Evolutionary conservation across 768 basidiomycete species (phyloP).

Genomic region (Paxillus rubicundulus): DNA sequence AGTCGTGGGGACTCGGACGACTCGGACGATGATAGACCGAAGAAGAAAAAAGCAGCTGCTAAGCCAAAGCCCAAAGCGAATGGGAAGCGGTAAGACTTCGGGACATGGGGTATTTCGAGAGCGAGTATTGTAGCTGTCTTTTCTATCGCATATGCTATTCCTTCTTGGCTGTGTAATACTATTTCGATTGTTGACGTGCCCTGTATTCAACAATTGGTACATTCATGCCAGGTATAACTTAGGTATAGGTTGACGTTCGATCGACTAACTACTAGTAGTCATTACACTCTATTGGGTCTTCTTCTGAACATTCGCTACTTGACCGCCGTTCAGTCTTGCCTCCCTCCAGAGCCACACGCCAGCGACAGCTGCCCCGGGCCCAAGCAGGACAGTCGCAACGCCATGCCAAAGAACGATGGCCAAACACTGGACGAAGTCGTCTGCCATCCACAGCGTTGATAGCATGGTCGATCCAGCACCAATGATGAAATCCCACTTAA

Average conservation of each 20-base stretch:
- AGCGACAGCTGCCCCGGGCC: conserved; percentile 51
- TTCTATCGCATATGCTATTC: not conserved
- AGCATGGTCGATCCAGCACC: conserved; percentile 40
- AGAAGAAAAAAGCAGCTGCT: conserved; percentile 39
- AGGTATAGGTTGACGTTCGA: no score
- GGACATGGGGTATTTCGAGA: conserved; percentile 3
- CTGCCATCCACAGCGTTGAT: conserved; percentile 49
- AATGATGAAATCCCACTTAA: conserved; percentile 52
- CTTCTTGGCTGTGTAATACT: conserved; percentile 5
- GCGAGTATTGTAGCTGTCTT: conserved; percentile 7
- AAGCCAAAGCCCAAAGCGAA: conserved; percentile 43
- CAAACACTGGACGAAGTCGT: conserved; percentile 30
- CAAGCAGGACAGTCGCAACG: conserved; percentile 40
- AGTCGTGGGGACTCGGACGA: conserved; percentile 49
- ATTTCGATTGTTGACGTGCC: conserved; percentile 1
- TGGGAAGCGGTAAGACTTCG: conserved; percentile 33
- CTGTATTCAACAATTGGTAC: not conserved
- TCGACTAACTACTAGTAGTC: not conserved
- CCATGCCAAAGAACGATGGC: conserved; percentile 42
- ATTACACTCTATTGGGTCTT: not conserved
- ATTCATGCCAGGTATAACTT: no score
- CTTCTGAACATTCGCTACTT: not conserved
- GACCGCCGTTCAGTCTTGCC: conserved; percentile 23
- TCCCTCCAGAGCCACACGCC: conserved; percentile 53
- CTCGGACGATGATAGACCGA: conserved; percentile 48